Base-by-base conservation (phyloP, 345 rosid genomes). In the Draba incana region DNA sequence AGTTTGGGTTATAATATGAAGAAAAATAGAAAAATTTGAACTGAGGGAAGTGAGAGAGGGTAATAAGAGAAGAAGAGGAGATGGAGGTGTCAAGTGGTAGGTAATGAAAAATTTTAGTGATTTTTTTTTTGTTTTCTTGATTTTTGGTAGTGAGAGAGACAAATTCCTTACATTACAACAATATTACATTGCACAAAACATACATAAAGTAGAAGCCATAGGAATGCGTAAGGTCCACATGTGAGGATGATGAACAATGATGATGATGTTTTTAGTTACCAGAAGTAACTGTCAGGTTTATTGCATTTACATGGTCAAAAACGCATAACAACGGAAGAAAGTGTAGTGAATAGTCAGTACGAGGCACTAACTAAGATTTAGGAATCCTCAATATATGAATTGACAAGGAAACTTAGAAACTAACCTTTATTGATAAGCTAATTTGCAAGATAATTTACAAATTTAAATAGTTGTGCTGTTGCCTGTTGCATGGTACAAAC, bases 81-180 rank as follows among this genome's bases (percentile, higher is more conserved):
- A 77, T 74, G 88, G 87, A 83, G 84, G 78, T 84, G 75, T 89
- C 94, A 84, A 44, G 87, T 47, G 87, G 82, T 87, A 74, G 98
- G 96, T 92, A 83, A 71, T 72, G 84, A 80, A 84, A 20, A 52
- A 2, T 49, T 43, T 52, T 10, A 59, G 28, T 57, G 20, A 20
- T 30, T 52, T 10, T 35, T 43, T n/a, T 4, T 33, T 25, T 13
- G 13, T 52, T 54, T 62, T 31, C 43, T 43, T 54, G 5, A 55
- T 64, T 64, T 50, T 27, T 63, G 64, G 6, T 44, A 12, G 70
- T 43, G 62, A 33, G 62, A 66, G 52, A 54, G 62, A 31, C 3
- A 10, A 31, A 43, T 20, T 64, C 62, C 35, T 45, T 62, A 53
- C 56, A 53, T 62, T 52, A 20, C 20, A 20, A 20, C 20, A 20